Conservation (phyloP, 805 yeast genomes). For the Komagataella ulmi region DNA sequence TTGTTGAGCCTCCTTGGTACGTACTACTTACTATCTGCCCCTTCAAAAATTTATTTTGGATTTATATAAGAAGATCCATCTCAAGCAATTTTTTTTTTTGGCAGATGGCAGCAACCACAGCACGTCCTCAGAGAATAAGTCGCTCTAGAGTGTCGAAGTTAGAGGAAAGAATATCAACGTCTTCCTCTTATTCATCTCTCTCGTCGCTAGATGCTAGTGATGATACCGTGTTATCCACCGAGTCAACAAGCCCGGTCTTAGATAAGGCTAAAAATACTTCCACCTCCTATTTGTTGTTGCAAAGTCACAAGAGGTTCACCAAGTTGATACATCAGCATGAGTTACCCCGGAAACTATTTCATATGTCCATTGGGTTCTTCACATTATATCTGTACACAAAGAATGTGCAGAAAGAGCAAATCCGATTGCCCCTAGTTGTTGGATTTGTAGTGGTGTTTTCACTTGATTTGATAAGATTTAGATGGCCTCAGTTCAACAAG, state of each 20-base stretch:
- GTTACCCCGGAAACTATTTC: constrained; percentile 77
- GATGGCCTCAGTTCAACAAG: constrained; percentile 46
- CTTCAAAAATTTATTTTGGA: background rate
- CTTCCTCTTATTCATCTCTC: background rate
- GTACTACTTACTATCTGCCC: background rate
- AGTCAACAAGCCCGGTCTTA: background rate
- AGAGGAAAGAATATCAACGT: background rate
- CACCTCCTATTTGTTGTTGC: constrained; percentile 2
- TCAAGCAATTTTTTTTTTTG: background rate
- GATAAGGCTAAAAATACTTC: background rate
- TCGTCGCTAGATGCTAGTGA: background rate
- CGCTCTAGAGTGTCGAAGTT: background rate
- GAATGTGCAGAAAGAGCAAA: constrained; percentile 40
- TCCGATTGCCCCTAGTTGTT: constrained; percentile 45
- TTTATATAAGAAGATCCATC: background rate
- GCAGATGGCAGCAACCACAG: background rate
- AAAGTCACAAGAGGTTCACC: constrained; percentile 16
- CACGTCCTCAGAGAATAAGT: background rate
- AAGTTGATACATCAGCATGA: constrained; percentile 49
- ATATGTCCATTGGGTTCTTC: constrained; percentile 77
- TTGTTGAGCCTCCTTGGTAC: background rate
- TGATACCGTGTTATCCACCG: background rate
- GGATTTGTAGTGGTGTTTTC: constrained; percentile 43
- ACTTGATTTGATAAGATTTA: constrained; percentile 59
- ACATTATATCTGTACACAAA: constrained; percentile 60